These are phyloP conservation scores for Globisporangium cystogenes DNA, from an alignment of 352 stramenopile genomes.

Conservation along the genomic window DNA sequence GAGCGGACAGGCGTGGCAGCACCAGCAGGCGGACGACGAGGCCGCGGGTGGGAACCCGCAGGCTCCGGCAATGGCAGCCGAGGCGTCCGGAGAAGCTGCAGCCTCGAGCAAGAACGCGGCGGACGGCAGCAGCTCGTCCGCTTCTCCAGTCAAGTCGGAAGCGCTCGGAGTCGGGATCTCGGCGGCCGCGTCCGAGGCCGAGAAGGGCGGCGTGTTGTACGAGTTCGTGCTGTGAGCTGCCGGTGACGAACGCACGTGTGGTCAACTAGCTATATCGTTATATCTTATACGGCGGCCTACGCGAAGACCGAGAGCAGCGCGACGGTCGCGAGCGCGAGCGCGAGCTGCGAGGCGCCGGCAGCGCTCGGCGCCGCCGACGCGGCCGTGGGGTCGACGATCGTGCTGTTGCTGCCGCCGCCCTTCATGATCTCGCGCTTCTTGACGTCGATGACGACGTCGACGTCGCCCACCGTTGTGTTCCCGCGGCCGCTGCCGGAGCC, in stretches of 20 bases:
- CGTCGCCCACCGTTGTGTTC: slow-evolving; percentile 3
- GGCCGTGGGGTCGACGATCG: slow-evolving; percentile 3
- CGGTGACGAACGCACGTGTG: background rate
- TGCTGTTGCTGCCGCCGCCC: slow-evolving; percentile 6
- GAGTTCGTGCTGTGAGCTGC: slow-evolving; percentile 49
- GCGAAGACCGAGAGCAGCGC: slow-evolving; percentile 2
- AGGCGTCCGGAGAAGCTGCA: too few species aligned
- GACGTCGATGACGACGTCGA: slow-evolving; percentile 39
- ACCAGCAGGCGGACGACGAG: slow-evolving; percentile 15
- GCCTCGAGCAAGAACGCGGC: too few species aligned
- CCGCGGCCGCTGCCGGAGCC: background rate
- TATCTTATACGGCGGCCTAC: slow-evolving; percentile 1
- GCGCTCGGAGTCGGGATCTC: too few species aligned
- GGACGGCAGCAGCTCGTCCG: too few species aligned
- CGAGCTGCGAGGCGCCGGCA: slow-evolving; percentile 4
- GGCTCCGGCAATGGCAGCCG: too few species aligned
- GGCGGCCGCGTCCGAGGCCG: background rate
- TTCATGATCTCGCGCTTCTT: slow-evolving; percentile 43
- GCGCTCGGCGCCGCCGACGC: background rate
- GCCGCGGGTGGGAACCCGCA: slow-evolving; percentile 11
- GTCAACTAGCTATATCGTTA: slow-evolving; percentile 2
- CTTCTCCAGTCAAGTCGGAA: too few species aligned
- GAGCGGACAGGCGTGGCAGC: slow-evolving; percentile 35
- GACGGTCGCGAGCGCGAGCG: slow-evolving; percentile 3
- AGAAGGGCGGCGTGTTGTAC: slow-evolving; percentile 42